These are phyloP conservation scores for Mitragyna speciosa DNA, from an alignment of 257 asterid species.

Conservation along the genomic window DNA sequence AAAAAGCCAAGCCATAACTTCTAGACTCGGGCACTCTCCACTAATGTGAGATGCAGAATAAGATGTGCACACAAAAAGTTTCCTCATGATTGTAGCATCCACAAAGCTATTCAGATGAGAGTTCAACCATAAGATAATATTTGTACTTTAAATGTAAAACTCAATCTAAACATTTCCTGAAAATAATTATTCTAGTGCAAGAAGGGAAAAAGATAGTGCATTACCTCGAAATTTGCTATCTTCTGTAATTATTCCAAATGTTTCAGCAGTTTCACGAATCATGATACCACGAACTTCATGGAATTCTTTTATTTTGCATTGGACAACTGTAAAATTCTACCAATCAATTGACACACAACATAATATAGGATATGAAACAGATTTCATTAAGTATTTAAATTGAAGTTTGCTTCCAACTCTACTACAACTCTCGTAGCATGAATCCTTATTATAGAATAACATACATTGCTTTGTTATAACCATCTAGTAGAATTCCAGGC, in stretches of 20 bases:
- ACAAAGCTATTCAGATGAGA: background rate
- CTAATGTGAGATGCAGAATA: background rate
- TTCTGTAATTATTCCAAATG: slow-evolving; percentile 77
- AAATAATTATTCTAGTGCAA: background rate
- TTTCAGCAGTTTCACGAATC: slow-evolving; percentile 81
- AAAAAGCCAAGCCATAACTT: slow-evolving; percentile 3
- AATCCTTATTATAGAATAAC: background rate
- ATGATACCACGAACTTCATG: slow-evolving; percentile 73
- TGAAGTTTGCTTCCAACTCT: background rate
- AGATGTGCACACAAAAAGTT: background rate
- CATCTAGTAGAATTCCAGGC: too few relatives aligned
- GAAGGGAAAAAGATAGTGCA: background rate
- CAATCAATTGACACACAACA: background rate
- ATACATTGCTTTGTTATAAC: background rate
- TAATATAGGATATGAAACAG: background rate
- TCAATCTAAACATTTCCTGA: background rate
- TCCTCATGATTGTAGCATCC: background rate
- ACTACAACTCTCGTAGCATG: background rate
- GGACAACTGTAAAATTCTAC: slow-evolving; percentile 53
- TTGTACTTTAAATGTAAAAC: background rate
- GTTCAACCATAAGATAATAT: background rate
- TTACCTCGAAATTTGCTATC: slow-evolving; percentile 82
- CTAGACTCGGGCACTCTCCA: background rate
- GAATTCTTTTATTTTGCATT: slow-evolving; percentile 51
- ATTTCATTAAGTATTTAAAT: background rate